These are phyloP conservation scores for Stephanodiscus triporus DNA, from an alignment of 108 stramenopile species.

Conservation along the genomic window DNA sequence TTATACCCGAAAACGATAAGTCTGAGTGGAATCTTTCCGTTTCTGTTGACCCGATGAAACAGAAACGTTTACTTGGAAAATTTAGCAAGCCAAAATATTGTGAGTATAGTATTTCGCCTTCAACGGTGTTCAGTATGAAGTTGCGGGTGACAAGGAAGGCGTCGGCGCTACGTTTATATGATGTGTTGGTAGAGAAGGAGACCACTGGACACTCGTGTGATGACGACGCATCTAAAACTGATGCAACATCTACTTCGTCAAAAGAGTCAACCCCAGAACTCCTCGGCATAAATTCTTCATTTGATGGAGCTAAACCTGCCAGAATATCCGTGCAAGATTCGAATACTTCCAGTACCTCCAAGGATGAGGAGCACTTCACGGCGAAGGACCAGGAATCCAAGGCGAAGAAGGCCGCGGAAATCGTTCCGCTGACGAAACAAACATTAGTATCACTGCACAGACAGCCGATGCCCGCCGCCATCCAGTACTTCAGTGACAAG, in stretches of 20 bases:
- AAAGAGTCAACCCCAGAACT: background rate
- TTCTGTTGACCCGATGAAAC: slow-evolving; percentile 11
- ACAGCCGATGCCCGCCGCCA: too few species aligned
- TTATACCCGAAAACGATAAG: slow-evolving; percentile 12
- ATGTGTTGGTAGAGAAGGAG: background rate
- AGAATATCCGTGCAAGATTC: background rate
- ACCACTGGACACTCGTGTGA: background rate
- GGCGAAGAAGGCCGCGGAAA: too few species aligned
- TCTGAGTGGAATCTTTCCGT: slow-evolving; percentile 1
- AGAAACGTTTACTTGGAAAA: background rate
- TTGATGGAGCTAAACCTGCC: background rate
- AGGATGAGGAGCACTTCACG: background rate
- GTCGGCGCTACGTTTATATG: background rate
- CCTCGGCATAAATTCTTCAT: background rate
- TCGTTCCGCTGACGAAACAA: too few species aligned
- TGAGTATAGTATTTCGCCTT: slow-evolving; percentile 11
- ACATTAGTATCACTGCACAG: too few species aligned
- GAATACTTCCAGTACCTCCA: background rate
- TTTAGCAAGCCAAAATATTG: background rate
- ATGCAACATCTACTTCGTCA: background rate
- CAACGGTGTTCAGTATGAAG: slow-evolving; percentile 25
- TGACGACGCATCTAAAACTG: background rate
- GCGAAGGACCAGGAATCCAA: too few species aligned
- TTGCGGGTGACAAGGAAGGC: slow-evolving; percentile 10
- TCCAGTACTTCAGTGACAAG: too few species aligned